Conservation (phyloP, 805 yeast species). For the Sporopachydermia quercuum region DNA sequence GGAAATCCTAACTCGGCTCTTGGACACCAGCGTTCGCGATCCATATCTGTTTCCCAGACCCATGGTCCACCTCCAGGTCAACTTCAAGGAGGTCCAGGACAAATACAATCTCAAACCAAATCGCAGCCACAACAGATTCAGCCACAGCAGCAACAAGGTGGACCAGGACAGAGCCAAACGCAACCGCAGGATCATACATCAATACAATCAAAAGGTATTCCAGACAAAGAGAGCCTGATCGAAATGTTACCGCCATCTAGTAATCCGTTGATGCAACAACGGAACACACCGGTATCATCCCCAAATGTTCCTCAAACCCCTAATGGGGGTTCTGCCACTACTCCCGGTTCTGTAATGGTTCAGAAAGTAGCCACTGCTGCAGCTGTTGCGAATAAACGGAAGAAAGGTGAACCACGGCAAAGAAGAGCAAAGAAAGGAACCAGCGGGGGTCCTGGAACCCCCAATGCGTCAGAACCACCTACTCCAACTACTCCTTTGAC, state of each 20-base stretch:
- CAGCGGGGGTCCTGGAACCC: background rate
- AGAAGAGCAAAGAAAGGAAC: background rate
- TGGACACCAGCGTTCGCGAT: too few species aligned
- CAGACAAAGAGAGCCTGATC: too few species aligned
- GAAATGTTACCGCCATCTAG: too few species aligned
- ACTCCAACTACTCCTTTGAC: background rate
- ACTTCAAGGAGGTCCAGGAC: background rate
- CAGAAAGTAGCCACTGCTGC: background rate
- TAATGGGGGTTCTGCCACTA: too few species aligned
- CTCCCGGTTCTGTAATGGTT: too few species aligned
- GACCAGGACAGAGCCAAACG: too few species aligned
- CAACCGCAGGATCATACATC: too few species aligned
- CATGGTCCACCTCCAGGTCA: background rate
- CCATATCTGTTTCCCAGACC: too few species aligned
- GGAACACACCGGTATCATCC: background rate
- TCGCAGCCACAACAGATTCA: background rate
- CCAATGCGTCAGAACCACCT: background rate
- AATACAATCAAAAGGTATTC: too few species aligned
- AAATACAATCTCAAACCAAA: background rate
- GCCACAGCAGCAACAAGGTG: too few species aligned
- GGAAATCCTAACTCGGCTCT: background rate
- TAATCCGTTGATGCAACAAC: too few species aligned
- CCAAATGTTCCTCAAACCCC: slow-evolving; percentile 1
- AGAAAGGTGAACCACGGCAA: background rate
- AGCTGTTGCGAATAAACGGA: background rate